Conservation (phyloP, 2,329 filamentous ascomycete species). For the Macrophomina phaseolina region DNA sequence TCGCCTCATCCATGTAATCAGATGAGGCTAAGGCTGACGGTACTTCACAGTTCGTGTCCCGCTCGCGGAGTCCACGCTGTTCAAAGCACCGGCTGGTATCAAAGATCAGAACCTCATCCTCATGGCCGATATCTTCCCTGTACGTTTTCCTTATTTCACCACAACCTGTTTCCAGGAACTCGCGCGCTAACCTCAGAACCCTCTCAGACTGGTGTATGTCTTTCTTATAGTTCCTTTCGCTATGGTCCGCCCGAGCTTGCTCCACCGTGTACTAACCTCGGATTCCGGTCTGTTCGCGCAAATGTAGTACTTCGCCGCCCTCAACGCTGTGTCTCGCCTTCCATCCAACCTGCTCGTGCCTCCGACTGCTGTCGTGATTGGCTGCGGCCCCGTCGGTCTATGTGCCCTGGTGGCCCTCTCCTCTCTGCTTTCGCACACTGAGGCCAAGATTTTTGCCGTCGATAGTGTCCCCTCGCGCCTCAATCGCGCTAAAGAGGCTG, state of each 20-base stretch:
- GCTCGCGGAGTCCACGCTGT: constrained; percentile 76
- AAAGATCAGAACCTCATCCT: constrained; percentile 77
- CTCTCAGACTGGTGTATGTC: constrained; percentile 19
- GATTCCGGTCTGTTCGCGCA: too few relatives aligned
- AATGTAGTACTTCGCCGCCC: constrained; percentile 72
- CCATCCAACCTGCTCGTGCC: constrained; percentile 63
- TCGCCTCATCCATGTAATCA: too few relatives aligned
- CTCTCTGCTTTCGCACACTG: constrained; percentile 71
- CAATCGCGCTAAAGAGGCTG: constrained; percentile 69
- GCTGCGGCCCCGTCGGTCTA: constrained; percentile 80
- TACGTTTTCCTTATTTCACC: constrained; percentile 50
- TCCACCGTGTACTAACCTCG: too few relatives aligned
- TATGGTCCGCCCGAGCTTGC: too few relatives aligned
- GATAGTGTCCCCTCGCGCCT: constrained; percentile 79
- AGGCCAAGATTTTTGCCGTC: constrained; percentile 77
- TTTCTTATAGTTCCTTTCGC: not conserved
- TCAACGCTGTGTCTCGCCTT: constrained; percentile 74
- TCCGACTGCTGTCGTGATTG: constrained; percentile 77
- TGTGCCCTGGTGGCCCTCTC: constrained; percentile 77
- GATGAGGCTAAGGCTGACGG: too few relatives aligned
- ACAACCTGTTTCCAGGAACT: too few relatives aligned
- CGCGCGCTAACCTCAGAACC: not conserved
- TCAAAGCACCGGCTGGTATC: constrained; percentile 73
- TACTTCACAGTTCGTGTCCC: constrained; percentile 65
- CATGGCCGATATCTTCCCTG: constrained; percentile 92